Base-by-base conservation (phyloP, 1,284 basidiomycete genomes). In the Neotropicomus parvogracilis region DNA sequence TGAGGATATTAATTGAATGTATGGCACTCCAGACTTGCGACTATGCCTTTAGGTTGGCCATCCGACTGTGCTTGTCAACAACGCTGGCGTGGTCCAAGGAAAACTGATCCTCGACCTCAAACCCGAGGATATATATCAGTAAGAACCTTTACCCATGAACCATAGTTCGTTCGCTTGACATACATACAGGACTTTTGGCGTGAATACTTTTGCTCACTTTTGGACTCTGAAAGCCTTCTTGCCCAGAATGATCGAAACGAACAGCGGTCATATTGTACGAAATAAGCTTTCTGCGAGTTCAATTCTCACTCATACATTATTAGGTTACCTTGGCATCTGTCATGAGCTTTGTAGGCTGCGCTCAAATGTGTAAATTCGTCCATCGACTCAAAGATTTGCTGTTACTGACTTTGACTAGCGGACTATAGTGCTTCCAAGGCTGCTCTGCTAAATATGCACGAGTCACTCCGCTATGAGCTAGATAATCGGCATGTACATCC, bases 61-160 rank as follows among this genome's bases (percentile, higher is more conserved):
- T 45, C 90, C 93, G 1, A 95, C 95, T 0, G 79, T 98, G 27
- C 70, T 99, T 13, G 75, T 99, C 60, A 98, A 98, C 71, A 98
- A 97, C 61, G 95, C 95, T 1, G 95, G 94, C n/a, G 82, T 97
- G 46, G 90, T 91, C 27, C 87, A 94, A 67, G 93, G 94, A 26
- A 94, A 92, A 61, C 72, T 85, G 0, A 71, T 98, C 20, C 70
- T 94, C 4, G 92, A 95, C 60, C 74, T 97, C 43, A 74, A 72
- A 1, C 76, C 86, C 1, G 76, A 80, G 37, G 94, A 98, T 60
- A 69, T 98, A 33, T 72, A 82, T 54, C 84, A 88, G 93, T 95
- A 59, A 56, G 85, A 49, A 32, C 31, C 20, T 44, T n/a, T 48
- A 26, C 16, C 12, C 3, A 3, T 6, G 7, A 13, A 14, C 9